Percentiles rank a stretch among this genome's conserved stretches.
phyloP scores from a whole-genome alignment of 352 stramenopile species.

The Plasmopara halstedii region DNA sequence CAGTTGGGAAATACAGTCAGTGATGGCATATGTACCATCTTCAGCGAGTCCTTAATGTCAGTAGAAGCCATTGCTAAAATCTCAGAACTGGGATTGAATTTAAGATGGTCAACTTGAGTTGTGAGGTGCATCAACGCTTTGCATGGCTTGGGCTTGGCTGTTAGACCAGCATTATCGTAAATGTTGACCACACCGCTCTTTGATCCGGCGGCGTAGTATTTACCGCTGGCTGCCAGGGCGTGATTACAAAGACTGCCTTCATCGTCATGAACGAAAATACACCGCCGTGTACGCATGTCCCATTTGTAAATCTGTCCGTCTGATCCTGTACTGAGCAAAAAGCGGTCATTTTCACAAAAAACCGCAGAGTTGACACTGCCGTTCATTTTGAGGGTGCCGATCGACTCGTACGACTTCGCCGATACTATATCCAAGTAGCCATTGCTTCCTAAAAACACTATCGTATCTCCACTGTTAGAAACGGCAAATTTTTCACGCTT shows the following conservation, averaged over 20 bases:
- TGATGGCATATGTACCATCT: conserved; percentile 92
- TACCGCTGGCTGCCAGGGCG: conserved; percentile 63
- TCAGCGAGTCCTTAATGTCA: conserved; percentile 90
- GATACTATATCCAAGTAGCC: conserved; percentile 94
- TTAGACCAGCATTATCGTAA: conserved; percentile 81
- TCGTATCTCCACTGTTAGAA: conserved; percentile 79
- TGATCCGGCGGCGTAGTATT: conserved; percentile 89
- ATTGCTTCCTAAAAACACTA: conserved; percentile 94
- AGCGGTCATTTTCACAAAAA: conserved; percentile 90
- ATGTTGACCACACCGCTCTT: conserved; percentile 97
- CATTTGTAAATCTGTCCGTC: conserved; percentile 97
- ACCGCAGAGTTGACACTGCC: conserved; percentile 80
- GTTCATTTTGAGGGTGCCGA: conserved; percentile 96
- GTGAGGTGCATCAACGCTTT: conserved; percentile 98
- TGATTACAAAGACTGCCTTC: conserved; percentile 84
- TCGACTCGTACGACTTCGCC: conserved; percentile 88
- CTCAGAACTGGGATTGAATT: conserved; percentile 91
- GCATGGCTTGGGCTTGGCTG: conserved; percentile 49
- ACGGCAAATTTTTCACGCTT: conserved; percentile 88
- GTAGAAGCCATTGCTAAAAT: conserved; percentile 92
- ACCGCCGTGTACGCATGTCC: conserved; percentile 86
- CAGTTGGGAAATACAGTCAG: conserved; percentile 97
- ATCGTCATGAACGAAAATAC: conserved; percentile 72
- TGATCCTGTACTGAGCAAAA: conserved; percentile 90
- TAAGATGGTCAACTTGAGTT: conserved; percentile 82